Percentiles rank a stretch among this genome's conserved stretches.
Evolutionary conservation across 139 green algal genomes (phyloP).

Genomic region (Chlorella sp.): DNA sequence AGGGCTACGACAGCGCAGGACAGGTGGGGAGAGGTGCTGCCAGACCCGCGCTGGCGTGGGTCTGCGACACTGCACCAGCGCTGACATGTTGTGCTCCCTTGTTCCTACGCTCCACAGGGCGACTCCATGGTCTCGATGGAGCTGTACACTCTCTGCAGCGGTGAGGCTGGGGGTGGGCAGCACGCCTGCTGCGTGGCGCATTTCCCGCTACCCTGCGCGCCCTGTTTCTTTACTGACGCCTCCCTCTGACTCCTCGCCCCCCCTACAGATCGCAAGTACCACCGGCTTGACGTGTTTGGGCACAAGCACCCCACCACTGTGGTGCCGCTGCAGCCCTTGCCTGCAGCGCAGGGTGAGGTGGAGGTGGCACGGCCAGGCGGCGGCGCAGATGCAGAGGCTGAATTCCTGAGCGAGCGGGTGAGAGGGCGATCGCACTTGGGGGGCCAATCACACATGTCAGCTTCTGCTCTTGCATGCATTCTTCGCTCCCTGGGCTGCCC

Average conservation of each 20-base stretch:
- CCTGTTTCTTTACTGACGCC: too few relatives aligned
- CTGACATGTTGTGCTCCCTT: too few relatives aligned
- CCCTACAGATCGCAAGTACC: constrained; percentile 53
- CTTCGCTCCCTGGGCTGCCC: too few relatives aligned
- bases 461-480: not conserved
- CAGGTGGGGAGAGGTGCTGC: too few relatives aligned
- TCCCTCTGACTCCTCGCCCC: too few relatives aligned
- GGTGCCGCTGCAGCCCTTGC: constrained; percentile 30
- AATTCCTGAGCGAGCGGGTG: constrained; percentile 33
- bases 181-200: not conserved
- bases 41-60: too few relatives aligned
- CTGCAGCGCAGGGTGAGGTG: not conserved
- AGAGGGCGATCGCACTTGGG: not conserved
- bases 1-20: too few relatives aligned
- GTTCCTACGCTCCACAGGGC: constrained; percentile 31
- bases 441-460: not conserved
- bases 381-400: not conserved
- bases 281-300: constrained; percentile 60
- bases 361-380: not conserved
- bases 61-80: too few relatives aligned
- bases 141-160: constrained; percentile 48
- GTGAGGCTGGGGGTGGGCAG: not conserved
- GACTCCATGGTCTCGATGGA: constrained; percentile 47
- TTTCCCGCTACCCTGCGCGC: not conserved
- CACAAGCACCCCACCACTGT: constrained; percentile 38